Evolutionary conservation across 345 rosid species (phyloP).

Genomic region (Cardamine resedifolia): DNA sequence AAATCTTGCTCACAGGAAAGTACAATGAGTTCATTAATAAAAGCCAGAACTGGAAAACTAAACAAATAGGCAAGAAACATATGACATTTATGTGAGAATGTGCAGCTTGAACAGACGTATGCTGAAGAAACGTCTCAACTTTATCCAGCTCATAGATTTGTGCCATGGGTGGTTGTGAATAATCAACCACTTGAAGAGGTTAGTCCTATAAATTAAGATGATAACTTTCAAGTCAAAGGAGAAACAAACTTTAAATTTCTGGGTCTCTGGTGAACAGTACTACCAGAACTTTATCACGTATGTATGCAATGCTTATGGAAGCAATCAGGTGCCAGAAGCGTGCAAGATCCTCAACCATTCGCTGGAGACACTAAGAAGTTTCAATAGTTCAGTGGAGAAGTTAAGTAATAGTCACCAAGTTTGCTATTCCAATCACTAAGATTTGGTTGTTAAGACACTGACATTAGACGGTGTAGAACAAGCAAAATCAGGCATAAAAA

Average conservation of each 20-base stretch:
- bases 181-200: slow-evolving; percentile 59
- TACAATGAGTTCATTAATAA: neutral
- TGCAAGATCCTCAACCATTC: slow-evolving; percentile 38
- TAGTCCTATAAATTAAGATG: neutral
- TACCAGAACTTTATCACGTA: slow-evolving; percentile 48
- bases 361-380: slow-evolving; percentile 21
- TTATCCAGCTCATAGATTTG: slow-evolving; percentile 57
- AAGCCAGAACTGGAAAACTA: neutral
- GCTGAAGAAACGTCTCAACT: slow-evolving; percentile 57
- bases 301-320: slow-evolving; percentile 61
- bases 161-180: slow-evolving; percentile 71
- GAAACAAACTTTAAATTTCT: neutral
- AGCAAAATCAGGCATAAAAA: neutral
- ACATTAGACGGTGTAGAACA: neutral
- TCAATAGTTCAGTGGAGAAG: slow-evolving; percentile 28
- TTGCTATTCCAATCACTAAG: slow-evolving; percentile 26
- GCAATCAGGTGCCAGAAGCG: slow-evolving; percentile 49
- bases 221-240: neutral
- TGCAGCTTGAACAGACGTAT: slow-evolving; percentile 53
- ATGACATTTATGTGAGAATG: neutral
- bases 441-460: neutral
- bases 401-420: slow-evolving; percentile 26
- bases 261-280: slow-evolving; percentile 45
- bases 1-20: neutral
- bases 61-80: neutral